A percentile compares a stretch with the other conserved stretches of the same genome.
Conservation (phyloP, 768 basidiomycete species). For the Mycena alexandri region DNA sequence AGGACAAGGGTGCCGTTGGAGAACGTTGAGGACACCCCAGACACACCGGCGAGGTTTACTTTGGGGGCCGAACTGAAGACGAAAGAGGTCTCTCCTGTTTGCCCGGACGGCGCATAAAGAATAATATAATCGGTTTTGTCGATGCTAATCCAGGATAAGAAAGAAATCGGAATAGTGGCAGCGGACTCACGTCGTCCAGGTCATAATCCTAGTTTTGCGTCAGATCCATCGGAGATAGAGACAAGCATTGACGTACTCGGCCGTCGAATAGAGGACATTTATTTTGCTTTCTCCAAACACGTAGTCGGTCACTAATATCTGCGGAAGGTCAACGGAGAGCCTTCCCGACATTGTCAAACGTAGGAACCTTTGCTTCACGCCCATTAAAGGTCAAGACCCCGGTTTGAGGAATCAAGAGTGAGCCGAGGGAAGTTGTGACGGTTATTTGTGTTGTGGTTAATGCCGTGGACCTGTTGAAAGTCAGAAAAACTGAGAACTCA, state of each 20-base stretch:
- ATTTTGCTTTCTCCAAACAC: slow-evolving; percentile 53
- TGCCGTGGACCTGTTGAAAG: slow-evolving; percentile 54
- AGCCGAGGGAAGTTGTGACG: slow-evolving; percentile 57
- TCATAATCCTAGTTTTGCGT: slow-evolving; percentile 56
- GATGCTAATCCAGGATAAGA: slow-evolving; percentile 46
- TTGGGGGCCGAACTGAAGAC: slow-evolving; percentile 47
- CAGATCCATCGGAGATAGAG: background rate
- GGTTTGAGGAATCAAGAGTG: slow-evolving; percentile 52
- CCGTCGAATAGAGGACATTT: slow-evolving; percentile 50
- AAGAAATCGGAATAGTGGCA: background rate
- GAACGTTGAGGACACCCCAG: slow-evolving; percentile 50
- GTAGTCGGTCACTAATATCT: slow-evolving; percentile 62
- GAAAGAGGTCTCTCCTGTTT: slow-evolving; percentile 60
- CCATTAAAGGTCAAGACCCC: slow-evolving; percentile 59
- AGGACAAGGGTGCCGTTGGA: slow-evolving; percentile 55
- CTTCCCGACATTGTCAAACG: background rate
- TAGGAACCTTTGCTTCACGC: slow-evolving; percentile 55
- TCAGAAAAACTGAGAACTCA: too few species aligned
- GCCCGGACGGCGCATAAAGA: slow-evolving; percentile 55
- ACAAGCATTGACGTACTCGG: too few species aligned
- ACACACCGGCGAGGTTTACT: slow-evolving; percentile 45
- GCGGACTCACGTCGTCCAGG: slow-evolving; percentile 66
- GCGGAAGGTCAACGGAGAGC: background rate
- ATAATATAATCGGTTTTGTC: slow-evolving; percentile 57
- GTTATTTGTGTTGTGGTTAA: slow-evolving; percentile 57